Evolutionary conservation across 2,329 filamentous ascomycete species (phyloP).

Genomic region (Domatiomyces globalis): DNA sequence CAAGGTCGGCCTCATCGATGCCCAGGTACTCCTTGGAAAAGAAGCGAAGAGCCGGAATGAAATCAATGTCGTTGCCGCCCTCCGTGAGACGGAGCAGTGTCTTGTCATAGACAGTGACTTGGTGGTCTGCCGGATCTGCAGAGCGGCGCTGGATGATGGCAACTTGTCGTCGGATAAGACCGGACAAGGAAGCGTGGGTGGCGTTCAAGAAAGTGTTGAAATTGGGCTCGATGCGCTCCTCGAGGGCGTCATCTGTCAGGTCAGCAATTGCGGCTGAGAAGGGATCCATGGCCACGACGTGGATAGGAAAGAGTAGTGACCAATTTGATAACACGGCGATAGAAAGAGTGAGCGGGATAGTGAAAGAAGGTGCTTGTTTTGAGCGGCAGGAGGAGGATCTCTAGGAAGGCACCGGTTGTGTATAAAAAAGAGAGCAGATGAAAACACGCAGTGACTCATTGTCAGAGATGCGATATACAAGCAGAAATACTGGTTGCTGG

Average conservation of each 20-base stretch:
- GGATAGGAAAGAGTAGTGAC: no score
- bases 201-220: conserved; percentile 1
- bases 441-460: no score
- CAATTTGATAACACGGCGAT: no score
- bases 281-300: neutral
- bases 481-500: no score
- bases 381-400: no score
- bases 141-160: conserved; percentile 25
- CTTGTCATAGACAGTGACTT: conserved; percentile 30
- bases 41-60: conserved; percentile 24
- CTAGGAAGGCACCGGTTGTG: no score
- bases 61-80: conserved; percentile 21
- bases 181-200: conserved; percentile 17
- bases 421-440: no score
- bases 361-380: no score
- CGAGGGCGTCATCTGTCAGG: neutral
- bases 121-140: conserved; percentile 22
- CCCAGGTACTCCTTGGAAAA: conserved; percentile 29
- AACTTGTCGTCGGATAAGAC: conserved; percentile 25
- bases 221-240: neutral
- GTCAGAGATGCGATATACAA: no score
- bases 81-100: conserved; percentile 25
- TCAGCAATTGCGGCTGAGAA: neutral
- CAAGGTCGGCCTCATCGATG: conserved; percentile 9
- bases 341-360: no score